A percentile compares a stretch with the other conserved stretches of the same genome.
phyloP scores from a whole-genome alignment of 257 asterid species.

The Thymus mandschuricus region DNA sequence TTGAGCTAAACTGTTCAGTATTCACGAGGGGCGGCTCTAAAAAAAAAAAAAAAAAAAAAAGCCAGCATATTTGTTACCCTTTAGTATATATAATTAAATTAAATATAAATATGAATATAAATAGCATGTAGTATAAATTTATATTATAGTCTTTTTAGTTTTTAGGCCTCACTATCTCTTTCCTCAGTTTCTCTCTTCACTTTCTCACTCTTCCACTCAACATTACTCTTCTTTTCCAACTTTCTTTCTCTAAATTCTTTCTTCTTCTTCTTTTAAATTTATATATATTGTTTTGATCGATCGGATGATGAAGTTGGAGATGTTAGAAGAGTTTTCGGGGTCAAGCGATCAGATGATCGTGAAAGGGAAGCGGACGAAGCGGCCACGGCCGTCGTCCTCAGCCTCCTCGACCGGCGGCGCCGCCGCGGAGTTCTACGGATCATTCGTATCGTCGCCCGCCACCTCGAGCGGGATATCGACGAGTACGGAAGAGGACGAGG shows the following conservation, averaged over 20 bases:
- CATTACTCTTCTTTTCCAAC: conserved; percentile 24
- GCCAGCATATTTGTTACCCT: conserved; percentile 44
- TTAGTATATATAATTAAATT: conserved; percentile 24
- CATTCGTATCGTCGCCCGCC: conserved; percentile 34
- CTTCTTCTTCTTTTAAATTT: neutral
- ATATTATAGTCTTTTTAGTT: neutral
- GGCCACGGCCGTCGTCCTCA: conserved; percentile 57
- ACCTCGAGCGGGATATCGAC: conserved; percentile 52
- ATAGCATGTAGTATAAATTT: neutral
- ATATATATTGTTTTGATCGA: neutral
- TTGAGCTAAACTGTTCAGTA: conserved; percentile 36
- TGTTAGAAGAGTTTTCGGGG: conserved; percentile 50
- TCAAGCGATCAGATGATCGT: conserved; percentile 50
- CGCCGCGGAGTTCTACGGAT: conserved; percentile 34
- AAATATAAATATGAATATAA: no score
- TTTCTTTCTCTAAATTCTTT: neutral
- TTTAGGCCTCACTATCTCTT: conserved; percentile 44
- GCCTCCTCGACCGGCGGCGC: conserved; percentile 56
- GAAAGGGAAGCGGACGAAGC: conserved; percentile 70
- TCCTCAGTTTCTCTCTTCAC: conserved; percentile 46
- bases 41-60: neutral
- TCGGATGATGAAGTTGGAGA: conserved; percentile 39
- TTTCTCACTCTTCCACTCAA: conserved; percentile 44
- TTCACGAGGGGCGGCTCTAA: conserved; percentile 40
- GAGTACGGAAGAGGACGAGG: conserved; percentile 69